These are phyloP conservation scores for Elsinoe ampelina DNA, from an alignment of 2,329 filamentous ascomycete species.

Conservation along the genomic window DNA sequence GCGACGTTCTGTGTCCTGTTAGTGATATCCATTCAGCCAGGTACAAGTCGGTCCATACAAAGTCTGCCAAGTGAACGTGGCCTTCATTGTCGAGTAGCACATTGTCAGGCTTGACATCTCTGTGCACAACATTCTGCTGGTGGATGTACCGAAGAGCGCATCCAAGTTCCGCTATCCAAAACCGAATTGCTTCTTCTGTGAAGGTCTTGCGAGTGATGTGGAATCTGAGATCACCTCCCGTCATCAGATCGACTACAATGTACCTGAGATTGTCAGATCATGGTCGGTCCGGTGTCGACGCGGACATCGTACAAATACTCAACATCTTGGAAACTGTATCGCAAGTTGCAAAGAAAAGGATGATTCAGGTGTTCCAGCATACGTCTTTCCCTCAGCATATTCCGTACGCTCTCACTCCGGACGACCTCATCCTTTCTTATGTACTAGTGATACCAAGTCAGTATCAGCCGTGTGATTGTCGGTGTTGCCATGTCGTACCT, in stretches of 20 bases:
- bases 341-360: slow-evolving; percentile 94
- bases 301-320: slow-evolving; percentile 74
- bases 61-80: slow-evolving; percentile 95
- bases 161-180: slow-evolving; percentile 92
- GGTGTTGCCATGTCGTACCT: slow-evolving; percentile 95
- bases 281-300: not conserved
- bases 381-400: slow-evolving; percentile 92
- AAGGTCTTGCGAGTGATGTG: slow-evolving; percentile 98
- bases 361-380: slow-evolving; percentile 99
- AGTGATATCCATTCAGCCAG: slow-evolving; percentile 21
- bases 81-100: slow-evolving; percentile 79
- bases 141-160: slow-evolving; percentile 87
- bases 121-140: slow-evolving; percentile 76
- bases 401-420: slow-evolving; percentile 92
- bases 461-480: slow-evolving; percentile 51
- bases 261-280: slow-evolving; percentile 46
- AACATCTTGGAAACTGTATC: slow-evolving; percentile 98
- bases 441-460: slow-evolving; percentile 14
- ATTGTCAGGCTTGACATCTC: slow-evolving; percentile 88
- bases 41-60: slow-evolving; percentile 49
- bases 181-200: slow-evolving; percentile 90
- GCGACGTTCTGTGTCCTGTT: slow-evolving; percentile 70
- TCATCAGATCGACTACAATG: slow-evolving; percentile 96
- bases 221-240: slow-evolving; percentile 88
- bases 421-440: slow-evolving; percentile 56